Evolutionary conservation across 345 rosid species (phyloP), one percentile per base, ranked within the genome.

Genomic region (Acer yangbiense): DNA sequence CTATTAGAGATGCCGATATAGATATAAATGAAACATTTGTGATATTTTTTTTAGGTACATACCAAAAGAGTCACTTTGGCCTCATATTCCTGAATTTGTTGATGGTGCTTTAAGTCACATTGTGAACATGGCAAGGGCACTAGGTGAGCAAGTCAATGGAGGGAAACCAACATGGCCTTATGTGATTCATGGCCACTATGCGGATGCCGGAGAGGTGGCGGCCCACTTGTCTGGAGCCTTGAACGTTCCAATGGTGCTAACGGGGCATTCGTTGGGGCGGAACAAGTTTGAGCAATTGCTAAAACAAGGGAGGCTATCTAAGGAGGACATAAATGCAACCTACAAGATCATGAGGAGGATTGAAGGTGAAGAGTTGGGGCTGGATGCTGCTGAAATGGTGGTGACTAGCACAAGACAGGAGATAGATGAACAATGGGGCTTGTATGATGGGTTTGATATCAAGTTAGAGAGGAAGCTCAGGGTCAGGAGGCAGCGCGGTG

Each of bases 371-470:
- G 93, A 91, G 81, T 66, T 85, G 64, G 89, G 89, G 8, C 32
- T 91, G 65, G 95, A 91, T 84, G 87, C 87, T 4, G 82, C 92
- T 16, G 90, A 89, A 70, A 85, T 89, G 91, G 87, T 91, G 74
- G 91, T 89, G 7, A 91, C 95, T 9, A 91, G 95, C 82, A 91
- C 93, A 3, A 88, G 86, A 76, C 95, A 89, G 80, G 93, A 91
- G 87, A 89, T 89, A n/a, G 91, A 91, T 75, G 90, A 87, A 63
- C 93, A 91, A 70, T 91, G 95, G 95, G 92, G 92, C 16, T 75
- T 91, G 76, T 91, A 91, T n/a, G 92, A 91, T 11, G 93, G 93
- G 58, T 91, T 91, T 46, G 95, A 91, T 80, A 77, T 81, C 65
- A 87, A 86, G 80, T 77, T 91, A 85, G 95, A 91, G 84, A 77